A percentile compares a stretch with the other conserved stretches of the same genome.
Conservation (phyloP, 2,329 filamentous ascomycete genomes). For the Paracorniculantispora psalliotae region DNA sequence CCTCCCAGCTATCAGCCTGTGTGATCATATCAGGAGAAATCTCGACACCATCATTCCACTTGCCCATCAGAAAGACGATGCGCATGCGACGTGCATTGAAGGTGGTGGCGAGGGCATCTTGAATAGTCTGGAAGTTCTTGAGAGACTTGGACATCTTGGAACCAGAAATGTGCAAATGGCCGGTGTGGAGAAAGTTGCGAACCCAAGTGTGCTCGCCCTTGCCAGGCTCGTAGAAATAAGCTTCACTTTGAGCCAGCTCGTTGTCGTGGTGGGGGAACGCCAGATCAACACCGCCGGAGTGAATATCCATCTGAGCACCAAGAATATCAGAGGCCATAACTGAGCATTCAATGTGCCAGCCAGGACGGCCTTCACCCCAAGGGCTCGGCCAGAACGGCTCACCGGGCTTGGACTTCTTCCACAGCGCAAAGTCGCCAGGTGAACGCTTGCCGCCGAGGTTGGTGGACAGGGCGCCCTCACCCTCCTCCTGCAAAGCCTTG, state of each 20-base stretch:
- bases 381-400: slow-evolving; percentile 86
- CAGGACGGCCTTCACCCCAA: slow-evolving; percentile 84
- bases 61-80: slow-evolving; percentile 80
- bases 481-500: slow-evolving; percentile 77
- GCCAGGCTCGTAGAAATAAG: slow-evolving; percentile 60
- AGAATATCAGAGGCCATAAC: slow-evolving; percentile 92
- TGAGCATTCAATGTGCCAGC: slow-evolving; percentile 97
- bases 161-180: slow-evolving; percentile 77
- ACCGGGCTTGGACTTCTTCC: slow-evolving; percentile 88
- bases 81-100: slow-evolving; percentile 78
- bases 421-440: slow-evolving; percentile 82
- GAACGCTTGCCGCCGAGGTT: slow-evolving; percentile 63
- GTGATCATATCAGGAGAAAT: slow-evolving; percentile 79
- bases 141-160: slow-evolving; percentile 95
- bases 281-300: slow-evolving; percentile 87
- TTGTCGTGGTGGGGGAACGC: slow-evolving; percentile 92
- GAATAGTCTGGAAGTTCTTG: slow-evolving; percentile 94
- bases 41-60: slow-evolving; percentile 88
- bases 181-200: slow-evolving; percentile 95
- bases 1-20: slow-evolving; percentile 73
- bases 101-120: slow-evolving; percentile 64
- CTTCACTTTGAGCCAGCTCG: slow-evolving; percentile 83
- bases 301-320: slow-evolving; percentile 81
- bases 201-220: slow-evolving; percentile 70
- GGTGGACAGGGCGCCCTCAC: slow-evolving; percentile 75